Conservation (phyloP, 1,284 basidiomycete genomes). For the Ustilago xerochloae region DNA sequence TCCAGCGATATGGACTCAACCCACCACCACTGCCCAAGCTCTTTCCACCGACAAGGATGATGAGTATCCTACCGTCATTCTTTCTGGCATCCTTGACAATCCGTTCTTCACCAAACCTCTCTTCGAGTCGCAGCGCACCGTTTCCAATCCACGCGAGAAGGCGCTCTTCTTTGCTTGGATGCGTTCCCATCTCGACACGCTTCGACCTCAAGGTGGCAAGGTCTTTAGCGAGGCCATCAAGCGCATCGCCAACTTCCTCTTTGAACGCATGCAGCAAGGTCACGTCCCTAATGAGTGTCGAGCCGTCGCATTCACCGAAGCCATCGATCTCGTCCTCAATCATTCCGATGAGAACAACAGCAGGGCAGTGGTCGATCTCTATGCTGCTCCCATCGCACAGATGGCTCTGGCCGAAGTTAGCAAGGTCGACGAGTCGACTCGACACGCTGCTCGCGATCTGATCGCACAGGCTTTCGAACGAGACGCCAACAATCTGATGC, state of each 20-base stretch:
- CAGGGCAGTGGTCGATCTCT: slow-evolving; percentile 54
- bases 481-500: slow-evolving; percentile 32
- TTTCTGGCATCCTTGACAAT: slow-evolving; percentile 60
- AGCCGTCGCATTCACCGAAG: slow-evolving; percentile 36
- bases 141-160: slow-evolving; percentile 32
- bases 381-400: slow-evolving; percentile 46
- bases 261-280: slow-evolving; percentile 61
- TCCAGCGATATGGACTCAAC: slow-evolving; percentile 31
- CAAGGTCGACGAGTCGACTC: slow-evolving; percentile 23
- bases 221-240: slow-evolving; percentile 57
- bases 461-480: slow-evolving; percentile 42
- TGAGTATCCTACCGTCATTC: slow-evolving; percentile 52
- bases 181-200: slow-evolving; percentile 43
- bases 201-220: slow-evolving; percentile 22
- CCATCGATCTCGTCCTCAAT: slow-evolving; percentile 35
- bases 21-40: neutral
- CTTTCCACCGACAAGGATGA: slow-evolving; percentile 6
- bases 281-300: slow-evolving; percentile 46
- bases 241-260: slow-evolving; percentile 56
- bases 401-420: slow-evolving; percentile 39
- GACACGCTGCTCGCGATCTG: slow-evolving; percentile 41
- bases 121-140: slow-evolving; percentile 29
- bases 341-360: slow-evolving; percentile 44
- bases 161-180: slow-evolving; percentile 50
- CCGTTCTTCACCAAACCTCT: slow-evolving; percentile 34